These are phyloP conservation scores for Pichia cactophila DNA, from an alignment of 1,139 yeast species.

Conservation along the genomic window DNA sequence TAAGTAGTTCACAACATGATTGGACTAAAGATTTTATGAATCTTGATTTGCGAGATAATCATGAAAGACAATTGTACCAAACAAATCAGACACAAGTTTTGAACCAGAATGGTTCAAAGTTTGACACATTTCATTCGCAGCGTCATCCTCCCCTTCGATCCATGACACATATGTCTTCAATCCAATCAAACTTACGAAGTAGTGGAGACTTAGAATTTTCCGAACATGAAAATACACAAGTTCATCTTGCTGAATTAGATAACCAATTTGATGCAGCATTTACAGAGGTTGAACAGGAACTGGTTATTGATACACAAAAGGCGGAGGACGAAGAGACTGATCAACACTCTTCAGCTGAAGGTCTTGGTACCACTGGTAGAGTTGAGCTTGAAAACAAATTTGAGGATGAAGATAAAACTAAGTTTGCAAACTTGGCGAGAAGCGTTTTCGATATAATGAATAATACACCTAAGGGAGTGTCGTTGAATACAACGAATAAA, in stretches of 20 bases:
- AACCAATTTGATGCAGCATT: slow-evolving; percentile 20
- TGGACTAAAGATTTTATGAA: slow-evolving; percentile 5
- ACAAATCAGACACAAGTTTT: neutral
- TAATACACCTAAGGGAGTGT: slow-evolving; percentile 21
- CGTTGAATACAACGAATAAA: slow-evolving; percentile 21
- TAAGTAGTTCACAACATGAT: neutral
- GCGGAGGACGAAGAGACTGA: slow-evolving; percentile 4
- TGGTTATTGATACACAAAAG: slow-evolving; percentile 3
- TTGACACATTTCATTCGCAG: neutral
- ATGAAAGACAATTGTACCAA: neutral
- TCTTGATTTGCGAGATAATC: neutral
- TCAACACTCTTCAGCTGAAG: neutral
- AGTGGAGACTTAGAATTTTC: neutral
- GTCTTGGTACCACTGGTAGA: neutral
- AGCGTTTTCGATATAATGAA: slow-evolving; percentile 28
- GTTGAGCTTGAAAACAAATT: neutral
- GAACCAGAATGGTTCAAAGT: neutral
- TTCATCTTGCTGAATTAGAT: slow-evolving; percentile 2
- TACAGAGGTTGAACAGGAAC: slow-evolving; percentile 19
- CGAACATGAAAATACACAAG: neutral
- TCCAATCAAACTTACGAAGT: neutral
- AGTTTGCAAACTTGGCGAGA: slow-evolving; percentile 28
- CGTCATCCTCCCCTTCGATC: neutral
- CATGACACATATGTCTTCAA: neutral
- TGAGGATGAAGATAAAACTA: slow-evolving; percentile 22